A percentile compares a stretch with the other conserved stretches of the same genome.
Conservation (phyloP, 371 early-diverging fungal genomes). For the Mucor saturninus region DNA sequence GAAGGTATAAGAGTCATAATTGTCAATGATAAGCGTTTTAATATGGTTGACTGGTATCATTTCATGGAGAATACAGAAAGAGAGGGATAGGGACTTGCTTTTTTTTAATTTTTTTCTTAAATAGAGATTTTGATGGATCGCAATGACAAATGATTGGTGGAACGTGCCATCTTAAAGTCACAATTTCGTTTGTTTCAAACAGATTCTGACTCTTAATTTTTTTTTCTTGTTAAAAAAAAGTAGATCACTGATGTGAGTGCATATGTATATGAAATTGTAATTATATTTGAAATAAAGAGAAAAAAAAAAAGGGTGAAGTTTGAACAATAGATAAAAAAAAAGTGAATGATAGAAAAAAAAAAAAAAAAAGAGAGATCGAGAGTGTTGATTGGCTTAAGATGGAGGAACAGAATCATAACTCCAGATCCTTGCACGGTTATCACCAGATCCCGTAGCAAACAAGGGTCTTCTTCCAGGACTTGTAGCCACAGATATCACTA, state of each 20-base stretch:
- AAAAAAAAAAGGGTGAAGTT: no score
- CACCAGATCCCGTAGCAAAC: slow-evolving; percentile 95
- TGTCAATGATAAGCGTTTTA: slow-evolving; percentile 86
- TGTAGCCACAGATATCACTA: slow-evolving; percentile 89
- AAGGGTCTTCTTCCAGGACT: slow-evolving; percentile 72
- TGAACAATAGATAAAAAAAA: not conserved
- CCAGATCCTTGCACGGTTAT: slow-evolving; percentile 90
- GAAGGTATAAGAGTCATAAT: slow-evolving; percentile 97
- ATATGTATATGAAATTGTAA: no score
- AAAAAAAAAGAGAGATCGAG: slow-evolving; percentile 3
- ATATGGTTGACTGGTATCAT: slow-evolving; percentile 10
- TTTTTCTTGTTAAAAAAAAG: not conserved
- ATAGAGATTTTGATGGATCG: not conserved
- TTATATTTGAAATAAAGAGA: no score
- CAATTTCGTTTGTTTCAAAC: not conserved
- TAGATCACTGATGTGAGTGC: no score
- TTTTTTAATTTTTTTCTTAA: slow-evolving; percentile 1
- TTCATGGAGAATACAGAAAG: not conserved
- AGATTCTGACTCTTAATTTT: not conserved
- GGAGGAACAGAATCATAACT: slow-evolving; percentile 51
- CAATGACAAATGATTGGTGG: slow-evolving; percentile 1
- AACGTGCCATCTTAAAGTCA: slow-evolving; percentile 1
- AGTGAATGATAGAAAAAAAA: not conserved
- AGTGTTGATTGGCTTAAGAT: slow-evolving; percentile 13
- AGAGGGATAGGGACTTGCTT: not conserved